Conservation (phyloP, 495 filamentous ascomycete genomes). For the Oleoguttula mirabilis region DNA sequence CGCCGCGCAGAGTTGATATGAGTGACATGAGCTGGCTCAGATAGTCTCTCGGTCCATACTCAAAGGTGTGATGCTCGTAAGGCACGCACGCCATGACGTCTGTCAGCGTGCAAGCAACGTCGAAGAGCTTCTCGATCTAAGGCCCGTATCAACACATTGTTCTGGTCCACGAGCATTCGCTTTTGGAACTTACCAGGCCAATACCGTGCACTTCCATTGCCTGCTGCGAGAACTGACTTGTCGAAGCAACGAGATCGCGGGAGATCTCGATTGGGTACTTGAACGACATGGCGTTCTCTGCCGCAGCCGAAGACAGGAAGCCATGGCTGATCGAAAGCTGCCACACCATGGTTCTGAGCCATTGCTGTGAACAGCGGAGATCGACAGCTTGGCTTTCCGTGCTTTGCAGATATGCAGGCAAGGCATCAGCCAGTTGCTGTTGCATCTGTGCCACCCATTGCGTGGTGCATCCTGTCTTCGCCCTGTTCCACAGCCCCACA, state of each 20-base stretch:
- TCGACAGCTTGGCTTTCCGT: conserved; percentile 60
- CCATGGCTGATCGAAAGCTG: conserved; percentile 48
- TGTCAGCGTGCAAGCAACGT: conserved; percentile 58
- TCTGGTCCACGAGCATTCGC: not conserved
- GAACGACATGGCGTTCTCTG: conserved; percentile 51
- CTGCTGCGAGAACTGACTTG: conserved; percentile 47
- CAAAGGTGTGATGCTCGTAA: conserved; percentile 42
- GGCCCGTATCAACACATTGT: conserved; percentile 3
- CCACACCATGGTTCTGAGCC: conserved; percentile 77
- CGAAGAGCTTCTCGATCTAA: conserved; percentile 65
- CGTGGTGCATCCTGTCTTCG: conserved; percentile 43
- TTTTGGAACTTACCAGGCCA: conserved; percentile 44
- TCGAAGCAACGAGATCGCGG: conserved; percentile 53
- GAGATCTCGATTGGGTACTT: conserved; percentile 60
- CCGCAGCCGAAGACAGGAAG: conserved; percentile 36
- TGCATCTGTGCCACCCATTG: conserved; percentile 50
- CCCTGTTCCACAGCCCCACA: conserved; percentile 62
- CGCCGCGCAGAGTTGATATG: conserved; percentile 55
- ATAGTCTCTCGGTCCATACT: conserved; percentile 56
- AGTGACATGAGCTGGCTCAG: conserved; percentile 57
- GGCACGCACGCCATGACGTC: conserved; percentile 61
- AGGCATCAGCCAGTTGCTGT: conserved; percentile 50
- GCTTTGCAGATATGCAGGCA: conserved; percentile 49
- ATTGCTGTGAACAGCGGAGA: conserved; percentile 61
- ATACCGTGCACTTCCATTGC: conserved; percentile 66